Percentiles rank a stretch among this genome's conserved stretches.
These are phyloP conservation scores for Isabelozyma gotoi DNA, from an alignment of 805 yeast genomes.

Conservation along the genomic window DNA sequence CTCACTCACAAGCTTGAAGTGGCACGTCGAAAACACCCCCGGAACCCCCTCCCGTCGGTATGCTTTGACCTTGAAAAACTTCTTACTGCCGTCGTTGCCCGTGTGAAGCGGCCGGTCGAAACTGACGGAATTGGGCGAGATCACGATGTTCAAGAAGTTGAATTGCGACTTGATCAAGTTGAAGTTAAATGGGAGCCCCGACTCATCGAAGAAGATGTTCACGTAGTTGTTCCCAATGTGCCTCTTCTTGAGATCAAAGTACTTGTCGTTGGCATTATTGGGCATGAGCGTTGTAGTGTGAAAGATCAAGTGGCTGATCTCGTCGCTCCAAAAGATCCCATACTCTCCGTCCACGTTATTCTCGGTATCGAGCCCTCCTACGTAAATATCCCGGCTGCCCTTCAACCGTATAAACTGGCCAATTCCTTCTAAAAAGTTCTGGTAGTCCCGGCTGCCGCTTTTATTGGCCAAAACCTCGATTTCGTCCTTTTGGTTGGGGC, in stretches of 20 bases:
- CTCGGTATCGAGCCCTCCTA: slow-evolving; percentile 79
- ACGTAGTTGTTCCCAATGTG: slow-evolving; percentile 88
- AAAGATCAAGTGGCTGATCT: slow-evolving; percentile 67
- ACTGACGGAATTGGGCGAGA: slow-evolving; percentile 54
- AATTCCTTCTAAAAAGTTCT: slow-evolving; percentile 54
- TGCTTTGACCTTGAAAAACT: slow-evolving; percentile 60
- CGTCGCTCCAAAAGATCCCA: slow-evolving; percentile 72
- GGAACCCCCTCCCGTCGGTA: slow-evolving; percentile 70
- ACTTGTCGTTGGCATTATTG: slow-evolving; percentile 38
- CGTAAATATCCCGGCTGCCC: slow-evolving; percentile 51
- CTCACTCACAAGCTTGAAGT: slow-evolving; percentile 66
- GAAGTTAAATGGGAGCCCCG: slow-evolving; percentile 63
- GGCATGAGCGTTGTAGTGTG: slow-evolving; percentile 88
- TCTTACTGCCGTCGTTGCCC: slow-evolving; percentile 7
- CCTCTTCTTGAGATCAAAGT: slow-evolving; percentile 61
- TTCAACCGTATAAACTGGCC: slow-evolving; percentile 63
- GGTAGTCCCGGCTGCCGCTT: slow-evolving; percentile 64
- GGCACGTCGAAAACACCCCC: slow-evolving; percentile 73
- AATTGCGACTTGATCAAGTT: slow-evolving; percentile 75
- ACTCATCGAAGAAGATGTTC: slow-evolving; percentile 78
- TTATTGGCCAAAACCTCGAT: slow-evolving; percentile 61
- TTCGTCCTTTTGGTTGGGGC: slow-evolving; percentile 63
- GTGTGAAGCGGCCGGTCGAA: slow-evolving; percentile 6
- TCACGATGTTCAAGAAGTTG: slow-evolving; percentile 77
- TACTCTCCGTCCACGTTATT: slow-evolving; percentile 72